Base-by-base conservation (phyloP, 2,329 filamentous ascomycete genomes). In the Clathrospora elynae region DNA sequence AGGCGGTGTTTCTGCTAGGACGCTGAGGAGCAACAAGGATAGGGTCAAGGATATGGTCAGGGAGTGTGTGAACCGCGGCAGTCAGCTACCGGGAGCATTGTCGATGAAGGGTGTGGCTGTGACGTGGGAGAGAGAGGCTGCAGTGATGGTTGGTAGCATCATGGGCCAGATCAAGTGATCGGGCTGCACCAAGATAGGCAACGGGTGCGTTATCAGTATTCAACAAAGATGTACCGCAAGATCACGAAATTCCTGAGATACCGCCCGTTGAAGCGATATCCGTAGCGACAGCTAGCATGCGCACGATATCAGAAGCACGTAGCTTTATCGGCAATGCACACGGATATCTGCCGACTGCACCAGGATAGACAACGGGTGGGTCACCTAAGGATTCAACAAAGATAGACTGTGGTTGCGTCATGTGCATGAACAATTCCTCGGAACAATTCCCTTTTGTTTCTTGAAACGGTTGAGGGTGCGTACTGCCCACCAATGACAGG, bases 131-230 rank as follows among this genome's bases (percentile, higher is more conserved):
- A 81, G 92, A 25, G 93, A 97, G 72, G 86, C 91, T 33, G 90
- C 91, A 1, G 91, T 97, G 33, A 96, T 97, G 92, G 87, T 95
- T 28, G 86, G 88, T 37, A 88, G 88, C 59, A 83, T 96, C 5
- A 78, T 90, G 35, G 78, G 80, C n/a, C 59, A 62, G 46, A 61
- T 69, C 12, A 61, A 61, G 38, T 68, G 41, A 59, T n/a, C n/a
- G n/a, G n/a, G n/a, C n/a, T n/a, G n/a, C n/a, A n/a, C n/a, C n/a
- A n/a, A n/a, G n/a, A n/a, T n/a, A n/a, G n/a, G n/a, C n/a, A n/a
- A n/a, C n/a, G n/a, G n/a, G n/a, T n/a, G n/a, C n/a, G n/a, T n/a
- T n/a, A n/a, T n/a, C n/a, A n/a, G n/a, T n/a, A n/a, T n/a, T n/a
- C n/a, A n/a, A n/a, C n/a, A n/a, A n/a, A n/a, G n/a, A n/a, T n/a